Percentiles rank a stretch among this genome's conserved stretches.
Conservation (phyloP, 2,329 filamentous ascomycete genomes). For the Aspergillus sp. region DNA sequence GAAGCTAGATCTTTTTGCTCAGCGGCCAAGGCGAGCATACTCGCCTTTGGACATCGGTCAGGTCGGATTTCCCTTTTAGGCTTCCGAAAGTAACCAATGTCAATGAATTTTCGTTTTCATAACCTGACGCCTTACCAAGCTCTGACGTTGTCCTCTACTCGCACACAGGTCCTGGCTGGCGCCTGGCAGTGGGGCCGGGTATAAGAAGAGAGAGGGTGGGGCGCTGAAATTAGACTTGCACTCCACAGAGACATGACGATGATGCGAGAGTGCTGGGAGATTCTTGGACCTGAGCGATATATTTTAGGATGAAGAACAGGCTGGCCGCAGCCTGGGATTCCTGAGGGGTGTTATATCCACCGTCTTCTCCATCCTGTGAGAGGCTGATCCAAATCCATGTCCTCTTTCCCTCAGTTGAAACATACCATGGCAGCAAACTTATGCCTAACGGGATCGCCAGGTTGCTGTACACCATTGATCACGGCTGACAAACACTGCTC, state of each 20-base stretch:
- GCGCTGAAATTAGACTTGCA: no score
- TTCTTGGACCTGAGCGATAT: background rate
- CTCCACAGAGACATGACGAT: background rate
- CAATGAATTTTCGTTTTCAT: background rate
- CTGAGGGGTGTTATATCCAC: background rate
- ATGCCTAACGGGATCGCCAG: background rate
- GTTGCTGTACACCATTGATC: background rate
- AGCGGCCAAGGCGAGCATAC: slow-evolving; percentile 2
- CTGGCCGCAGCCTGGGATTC: background rate
- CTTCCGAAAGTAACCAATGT: background rate
- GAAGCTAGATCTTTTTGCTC: slow-evolving; percentile 2
- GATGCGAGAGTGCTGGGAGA: background rate
- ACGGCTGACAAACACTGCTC: background rate
- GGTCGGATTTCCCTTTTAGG: slow-evolving; percentile 15
- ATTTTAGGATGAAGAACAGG: background rate
- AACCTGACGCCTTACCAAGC: no score
- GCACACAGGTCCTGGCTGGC: no score
- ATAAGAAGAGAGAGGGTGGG: no score
- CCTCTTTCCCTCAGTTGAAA: background rate
- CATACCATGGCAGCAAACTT: background rate
- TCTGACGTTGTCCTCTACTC: no score
- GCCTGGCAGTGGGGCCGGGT: no score
- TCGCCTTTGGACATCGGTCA: slow-evolving; percentile 15
- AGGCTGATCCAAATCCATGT: background rate
- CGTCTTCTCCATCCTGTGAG: background rate